A percentile compares a stretch with the other conserved stretches of the same genome.
Conservation (phyloP, 1,284 basidiomycete genomes). For the Cystobasidiaceae sp. region DNA sequence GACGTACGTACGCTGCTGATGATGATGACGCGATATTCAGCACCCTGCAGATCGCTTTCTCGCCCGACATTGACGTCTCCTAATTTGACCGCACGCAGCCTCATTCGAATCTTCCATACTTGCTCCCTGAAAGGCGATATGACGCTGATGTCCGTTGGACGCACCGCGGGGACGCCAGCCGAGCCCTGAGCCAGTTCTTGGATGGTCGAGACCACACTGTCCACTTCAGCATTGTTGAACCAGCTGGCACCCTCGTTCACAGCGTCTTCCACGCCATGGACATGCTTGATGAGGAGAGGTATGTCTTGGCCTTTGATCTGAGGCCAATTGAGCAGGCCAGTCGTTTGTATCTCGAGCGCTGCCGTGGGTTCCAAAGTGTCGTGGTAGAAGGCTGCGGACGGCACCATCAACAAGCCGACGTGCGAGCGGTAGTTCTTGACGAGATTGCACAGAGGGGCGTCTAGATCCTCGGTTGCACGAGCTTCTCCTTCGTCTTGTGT, state of each 20-base stretch:
- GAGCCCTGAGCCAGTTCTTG: constrained; percentile 31
- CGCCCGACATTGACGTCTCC: constrained; percentile 47
- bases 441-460: constrained; percentile 39
- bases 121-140: constrained; percentile 48
- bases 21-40: constrained; percentile 45
- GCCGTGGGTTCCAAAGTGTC: constrained; percentile 46
- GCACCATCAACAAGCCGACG: constrained; percentile 47
- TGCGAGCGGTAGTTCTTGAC: constrained; percentile 48
- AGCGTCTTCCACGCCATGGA: constrained; percentile 44
- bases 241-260: constrained; percentile 46
- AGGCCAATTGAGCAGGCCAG: constrained; percentile 41
- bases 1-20: constrained; percentile 46
- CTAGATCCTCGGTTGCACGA: not conserved
- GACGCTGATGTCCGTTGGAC: constrained; percentile 46
- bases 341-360: constrained; percentile 30
- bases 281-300: constrained; percentile 46
- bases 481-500: not conserved
- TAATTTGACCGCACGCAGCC: constrained; percentile 42
- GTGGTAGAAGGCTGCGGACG: constrained; percentile 48
- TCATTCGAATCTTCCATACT: constrained; percentile 48
- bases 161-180: no score
- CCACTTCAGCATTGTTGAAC: constrained; percentile 43
- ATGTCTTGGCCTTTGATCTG: constrained; percentile 42
- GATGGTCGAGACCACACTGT: constrained; percentile 38
- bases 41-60: constrained; percentile 45